Base-by-base conservation (phyloP, 139 green algal genomes). In the Pleodorina starrii region DNA sequence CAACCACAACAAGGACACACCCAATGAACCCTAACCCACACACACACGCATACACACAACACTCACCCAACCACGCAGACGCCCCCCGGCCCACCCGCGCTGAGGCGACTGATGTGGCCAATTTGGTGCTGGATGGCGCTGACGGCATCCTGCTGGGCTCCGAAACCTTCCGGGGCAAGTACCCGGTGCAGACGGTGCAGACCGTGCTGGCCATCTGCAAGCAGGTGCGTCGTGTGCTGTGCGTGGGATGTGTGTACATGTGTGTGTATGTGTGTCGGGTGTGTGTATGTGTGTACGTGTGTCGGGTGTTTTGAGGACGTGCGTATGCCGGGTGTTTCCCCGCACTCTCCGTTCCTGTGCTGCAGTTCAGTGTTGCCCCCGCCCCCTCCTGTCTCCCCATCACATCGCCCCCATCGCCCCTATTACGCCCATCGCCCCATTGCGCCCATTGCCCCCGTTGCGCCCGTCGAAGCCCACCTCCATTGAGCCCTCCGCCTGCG, bases 41-140 rank as follows among this genome's bases (percentile, higher is more conserved):
- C 54, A 25, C 54, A 86, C 5, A 40, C 78, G 3, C 19, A 59
- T n/a, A 48, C 0, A 75, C 23, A 19, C 63, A 25, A 27, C 35
- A 3, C 68, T 29, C 32, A 21, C 68, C 84, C 25, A 36, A 7
- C 73, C 44, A 1, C 23, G 10, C 88, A 90, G 91, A 95, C 38
- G 88, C 91, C 40, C 95, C 95, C 23, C 90, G 95, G 17, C 94
- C 95, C 59, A 96, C 95, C 32, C 91, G 95, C 54, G 96, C 96
- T 9, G 96, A 99, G 91, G 97, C 96, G 1, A 98, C 97, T 0
- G 97, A 99, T 90, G 97, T 99, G 50, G 97, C 97, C 88, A 99
- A 99, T 92, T 94, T 97, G 44, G 96, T 99, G 86, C 93, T 99
- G 60, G 97, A 99, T 79, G 97, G 97, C 25, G 91, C 93, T 1